These are phyloP conservation scores for Wilhelminamyces savonicus DNA, from an alignment of 805 yeast genomes.

Conservation along the genomic window DNA sequence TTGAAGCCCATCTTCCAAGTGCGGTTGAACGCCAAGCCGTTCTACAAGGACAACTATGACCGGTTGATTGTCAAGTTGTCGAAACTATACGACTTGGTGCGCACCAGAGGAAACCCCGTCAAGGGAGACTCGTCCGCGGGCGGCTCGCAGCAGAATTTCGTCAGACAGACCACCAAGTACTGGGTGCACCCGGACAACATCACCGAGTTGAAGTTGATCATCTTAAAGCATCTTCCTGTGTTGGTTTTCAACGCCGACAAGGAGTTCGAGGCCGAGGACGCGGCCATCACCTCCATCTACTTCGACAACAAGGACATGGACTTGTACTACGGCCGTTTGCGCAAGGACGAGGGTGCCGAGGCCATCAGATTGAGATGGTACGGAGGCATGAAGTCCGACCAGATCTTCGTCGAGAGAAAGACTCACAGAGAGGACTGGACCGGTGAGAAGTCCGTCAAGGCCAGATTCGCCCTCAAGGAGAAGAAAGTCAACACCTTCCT, in stretches of 20 bases:
- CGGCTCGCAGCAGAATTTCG: constrained; percentile 95
- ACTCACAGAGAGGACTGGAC: constrained; percentile 99
- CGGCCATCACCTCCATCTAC: constrained; percentile 95
- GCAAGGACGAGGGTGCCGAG: constrained; percentile 98
- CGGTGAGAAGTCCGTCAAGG: constrained; percentile 98
- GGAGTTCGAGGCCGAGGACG: constrained; percentile 90
- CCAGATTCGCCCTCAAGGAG: constrained; percentile 89
- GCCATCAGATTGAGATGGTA: constrained; percentile 98
- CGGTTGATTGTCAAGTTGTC: constrained; percentile 83
- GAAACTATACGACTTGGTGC: constrained; percentile 81
- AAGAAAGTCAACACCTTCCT: constrained; percentile 81
- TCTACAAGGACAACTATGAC: constrained; percentile 93
- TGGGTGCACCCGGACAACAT: constrained; percentile 99
- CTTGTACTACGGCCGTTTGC: constrained; percentile 86
- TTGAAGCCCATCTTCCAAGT: constrained; percentile 91
- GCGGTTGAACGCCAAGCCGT: constrained; percentile 88
- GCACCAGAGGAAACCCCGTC: constrained; percentile 94
- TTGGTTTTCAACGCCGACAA: constrained; percentile 93
- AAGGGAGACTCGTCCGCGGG: constrained; percentile 97
- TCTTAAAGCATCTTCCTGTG: constrained; percentile 93
- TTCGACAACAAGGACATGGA: constrained; percentile 88
- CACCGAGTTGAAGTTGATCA: constrained; percentile 88
- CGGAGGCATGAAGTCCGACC: constrained; percentile 93
- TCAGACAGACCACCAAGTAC: constrained; percentile 96
- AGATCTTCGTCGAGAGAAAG: constrained; percentile 92